A percentile compares a stretch with the other conserved stretches of the same genome.
Conservation (phyloP, 192 early-diverging fungal genomes). For the Allomyces macrogynus region DNA sequence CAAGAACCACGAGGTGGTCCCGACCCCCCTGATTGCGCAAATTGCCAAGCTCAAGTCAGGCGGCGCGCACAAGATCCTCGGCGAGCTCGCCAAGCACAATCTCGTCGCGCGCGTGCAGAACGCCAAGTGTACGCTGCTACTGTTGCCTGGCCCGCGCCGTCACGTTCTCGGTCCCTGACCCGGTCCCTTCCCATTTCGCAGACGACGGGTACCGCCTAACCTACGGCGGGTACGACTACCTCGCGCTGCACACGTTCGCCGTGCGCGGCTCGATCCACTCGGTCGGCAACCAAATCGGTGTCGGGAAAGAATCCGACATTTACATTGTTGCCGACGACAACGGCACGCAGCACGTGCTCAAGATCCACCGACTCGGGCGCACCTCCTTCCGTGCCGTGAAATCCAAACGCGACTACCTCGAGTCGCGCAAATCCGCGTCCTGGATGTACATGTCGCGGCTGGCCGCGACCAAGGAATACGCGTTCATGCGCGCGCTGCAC, state of each 20-base stretch:
- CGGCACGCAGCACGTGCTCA: slow-evolving; percentile 75
- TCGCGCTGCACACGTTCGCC: slow-evolving; percentile 81
- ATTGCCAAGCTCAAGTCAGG: slow-evolving; percentile 79
- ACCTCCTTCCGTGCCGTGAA: slow-evolving; percentile 94
- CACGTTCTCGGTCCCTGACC: no score
- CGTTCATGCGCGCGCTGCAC: slow-evolving; percentile 94
- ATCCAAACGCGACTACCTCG: slow-evolving; percentile 89
- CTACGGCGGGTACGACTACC: slow-evolving; percentile 98
- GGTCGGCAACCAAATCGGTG: slow-evolving; percentile 98
- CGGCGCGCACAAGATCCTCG: slow-evolving; percentile 63
- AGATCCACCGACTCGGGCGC: slow-evolving; percentile 89
- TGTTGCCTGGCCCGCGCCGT: no score
- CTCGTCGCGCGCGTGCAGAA: slow-evolving; percentile 71
- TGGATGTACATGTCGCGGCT: slow-evolving; percentile 99
- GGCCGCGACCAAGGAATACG: slow-evolving; percentile 94
- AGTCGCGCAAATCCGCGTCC: slow-evolving; percentile 78
- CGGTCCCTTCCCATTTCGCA: slow-evolving; percentile 2
- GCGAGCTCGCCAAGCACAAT: slow-evolving; percentile 73
- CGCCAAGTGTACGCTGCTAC: slow-evolving; percentile 36
- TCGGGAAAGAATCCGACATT: slow-evolving; percentile 99
- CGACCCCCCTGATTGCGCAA: slow-evolving; percentile 72
- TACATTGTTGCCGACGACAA: slow-evolving; percentile 90
- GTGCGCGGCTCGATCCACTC: slow-evolving; percentile 72
- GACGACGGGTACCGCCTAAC: slow-evolving; percentile 92
- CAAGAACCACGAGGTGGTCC: slow-evolving; percentile 96